Percentiles rank a stretch among this genome's conserved stretches.
These are phyloP conservation scores for Anthracocystis panici-leucophaei DNA, from an alignment of 1,284 basidiomycete species.

Conservation along the genomic window DNA sequence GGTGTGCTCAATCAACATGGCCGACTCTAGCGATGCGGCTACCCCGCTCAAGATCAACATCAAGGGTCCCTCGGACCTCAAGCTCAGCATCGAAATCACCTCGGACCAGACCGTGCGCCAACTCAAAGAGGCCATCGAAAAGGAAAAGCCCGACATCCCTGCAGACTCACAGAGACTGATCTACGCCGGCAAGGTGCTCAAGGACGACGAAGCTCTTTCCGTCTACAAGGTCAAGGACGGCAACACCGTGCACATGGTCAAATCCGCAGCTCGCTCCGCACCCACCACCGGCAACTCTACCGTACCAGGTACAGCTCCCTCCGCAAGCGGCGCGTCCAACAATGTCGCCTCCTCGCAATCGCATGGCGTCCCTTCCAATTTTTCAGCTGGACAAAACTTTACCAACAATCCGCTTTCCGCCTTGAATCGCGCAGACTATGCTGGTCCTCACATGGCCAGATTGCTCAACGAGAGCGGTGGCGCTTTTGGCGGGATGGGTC, in stretches of 20 bases:
- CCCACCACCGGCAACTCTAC: constrained; percentile 54
- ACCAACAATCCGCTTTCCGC: constrained; percentile 66
- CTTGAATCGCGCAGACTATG: constrained; percentile 65
- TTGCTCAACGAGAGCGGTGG: constrained; percentile 62
- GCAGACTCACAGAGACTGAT: constrained; percentile 66
- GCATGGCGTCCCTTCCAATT: constrained; percentile 64
- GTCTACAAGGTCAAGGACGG: constrained; percentile 65
- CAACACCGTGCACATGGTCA: constrained; percentile 68
- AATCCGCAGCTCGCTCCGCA: constrained; percentile 56
- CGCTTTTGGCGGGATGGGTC: constrained; percentile 59
- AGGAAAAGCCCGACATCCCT: constrained; percentile 61
- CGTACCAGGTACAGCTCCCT: constrained; percentile 35
- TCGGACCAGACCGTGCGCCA: constrained; percentile 60
- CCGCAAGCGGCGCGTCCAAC: constrained; percentile 17
- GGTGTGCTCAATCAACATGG: constrained; percentile 17
- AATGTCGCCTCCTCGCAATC: constrained; percentile 51
- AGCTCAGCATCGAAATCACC: constrained; percentile 55
- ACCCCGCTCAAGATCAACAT: constrained; percentile 61
- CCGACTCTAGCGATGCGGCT: constrained; percentile 40
- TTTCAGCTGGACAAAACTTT: constrained; percentile 66
- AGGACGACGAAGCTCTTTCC: constrained; percentile 61
- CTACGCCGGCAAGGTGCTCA: constrained; percentile 68
- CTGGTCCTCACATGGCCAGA: constrained; percentile 66
- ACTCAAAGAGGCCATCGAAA: constrained; percentile 64
- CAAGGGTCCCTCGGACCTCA: constrained; percentile 66